phyloP scores from a whole-genome alignment of 2,329 filamentous ascomycete species.

The Annulohypoxylon truncatum region DNA sequence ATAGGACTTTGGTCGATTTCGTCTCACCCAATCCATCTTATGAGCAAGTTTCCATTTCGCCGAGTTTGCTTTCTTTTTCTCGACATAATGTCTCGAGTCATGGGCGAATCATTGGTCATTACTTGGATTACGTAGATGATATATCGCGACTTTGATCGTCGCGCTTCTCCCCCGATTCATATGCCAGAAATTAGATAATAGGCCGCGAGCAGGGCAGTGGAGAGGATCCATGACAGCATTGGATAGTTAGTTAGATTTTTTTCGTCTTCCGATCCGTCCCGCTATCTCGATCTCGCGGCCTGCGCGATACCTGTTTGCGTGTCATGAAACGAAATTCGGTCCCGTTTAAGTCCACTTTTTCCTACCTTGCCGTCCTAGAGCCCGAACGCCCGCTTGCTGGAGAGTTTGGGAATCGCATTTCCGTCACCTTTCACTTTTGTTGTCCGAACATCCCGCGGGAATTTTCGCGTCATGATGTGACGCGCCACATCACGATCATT shows the following conservation, averaged over 20 bases:
- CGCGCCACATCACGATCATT: slow-evolving; percentile 22
- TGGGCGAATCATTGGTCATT: slow-evolving; percentile 19
- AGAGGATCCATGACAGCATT: background rate
- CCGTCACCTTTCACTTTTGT: slow-evolving; percentile 7
- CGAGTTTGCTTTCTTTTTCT: background rate
- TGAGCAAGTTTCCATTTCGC: slow-evolving; percentile 13
- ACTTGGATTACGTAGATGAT: slow-evolving; percentile 18
- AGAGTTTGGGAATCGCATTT: slow-evolving; percentile 8
- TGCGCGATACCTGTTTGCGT: slow-evolving; percentile 12
- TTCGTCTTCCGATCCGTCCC: background rate
- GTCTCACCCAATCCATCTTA: background rate
- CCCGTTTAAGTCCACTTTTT: slow-evolving; percentile 15
- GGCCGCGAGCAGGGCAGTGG: background rate
- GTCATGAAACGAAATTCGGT: slow-evolving; percentile 4
- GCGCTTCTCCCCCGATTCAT: background rate
- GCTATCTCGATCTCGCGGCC: slow-evolving; percentile 15
- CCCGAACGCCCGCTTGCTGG: slow-evolving; percentile 28
- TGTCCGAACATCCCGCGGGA: slow-evolving; percentile 2
- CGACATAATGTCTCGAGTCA: background rate
- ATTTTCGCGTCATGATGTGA: slow-evolving; percentile 13
- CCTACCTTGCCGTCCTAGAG: slow-evolving; percentile 4
- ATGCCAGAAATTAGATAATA: slow-evolving; percentile 16
- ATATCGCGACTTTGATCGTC: slow-evolving; percentile 15
- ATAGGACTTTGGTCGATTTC: background rate
- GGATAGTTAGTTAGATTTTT: background rate